phyloP scores from a whole-genome alignment of 768 basidiomycete genomes.

The Pisolithus albus region DNA sequence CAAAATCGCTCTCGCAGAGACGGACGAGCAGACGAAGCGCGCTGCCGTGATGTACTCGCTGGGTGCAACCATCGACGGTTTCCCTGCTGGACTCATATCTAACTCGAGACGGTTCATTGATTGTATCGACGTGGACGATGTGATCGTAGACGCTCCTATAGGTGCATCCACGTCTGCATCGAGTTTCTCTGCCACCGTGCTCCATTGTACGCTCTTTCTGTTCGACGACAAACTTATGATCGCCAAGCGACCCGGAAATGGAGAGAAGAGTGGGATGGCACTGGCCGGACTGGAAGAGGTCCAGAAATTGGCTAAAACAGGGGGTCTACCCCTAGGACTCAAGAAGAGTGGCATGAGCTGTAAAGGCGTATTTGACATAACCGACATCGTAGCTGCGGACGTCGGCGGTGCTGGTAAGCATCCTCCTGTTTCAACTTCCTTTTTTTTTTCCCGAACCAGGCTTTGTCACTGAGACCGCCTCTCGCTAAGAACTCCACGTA shows the following conservation, averaged over 20 bases:
- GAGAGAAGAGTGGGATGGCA: conserved; percentile 65
- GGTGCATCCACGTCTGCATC: conserved; percentile 39
- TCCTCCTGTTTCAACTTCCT: background rate
- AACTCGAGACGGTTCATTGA: conserved; percentile 84
- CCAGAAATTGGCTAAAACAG: conserved; percentile 62
- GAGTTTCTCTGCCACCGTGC: conserved; percentile 36
- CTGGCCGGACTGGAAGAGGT: conserved; percentile 74
- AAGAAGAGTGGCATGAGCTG: conserved; percentile 78
- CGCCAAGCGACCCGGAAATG: conserved; percentile 74
- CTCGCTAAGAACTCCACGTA: conserved; percentile 68
- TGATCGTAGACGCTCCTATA: conserved; percentile 40
- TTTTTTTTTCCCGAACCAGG: background rate
- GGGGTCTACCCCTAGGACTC: conserved; percentile 54
- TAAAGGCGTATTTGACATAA: conserved; percentile 79
- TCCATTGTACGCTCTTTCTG: conserved; percentile 85
- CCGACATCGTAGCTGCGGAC: conserved; percentile 78
- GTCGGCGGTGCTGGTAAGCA: conserved; percentile 75
- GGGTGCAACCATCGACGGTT: conserved; percentile 78
- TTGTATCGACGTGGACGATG: conserved; percentile 89
- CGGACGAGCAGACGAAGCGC: conserved; percentile 86
- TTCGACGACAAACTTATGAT: conserved; percentile 94
- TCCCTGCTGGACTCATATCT: conserved; percentile 87
- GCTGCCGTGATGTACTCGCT: conserved; percentile 86
- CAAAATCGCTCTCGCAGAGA: conserved; percentile 85
- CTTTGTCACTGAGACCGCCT: conserved; percentile 5